Percentiles rank a stretch among this genome's conserved stretches.
These are phyloP conservation scores for Eimeria tenella DNA, from an alignment of 169 alveolate species.

Conservation along the genomic window DNA sequence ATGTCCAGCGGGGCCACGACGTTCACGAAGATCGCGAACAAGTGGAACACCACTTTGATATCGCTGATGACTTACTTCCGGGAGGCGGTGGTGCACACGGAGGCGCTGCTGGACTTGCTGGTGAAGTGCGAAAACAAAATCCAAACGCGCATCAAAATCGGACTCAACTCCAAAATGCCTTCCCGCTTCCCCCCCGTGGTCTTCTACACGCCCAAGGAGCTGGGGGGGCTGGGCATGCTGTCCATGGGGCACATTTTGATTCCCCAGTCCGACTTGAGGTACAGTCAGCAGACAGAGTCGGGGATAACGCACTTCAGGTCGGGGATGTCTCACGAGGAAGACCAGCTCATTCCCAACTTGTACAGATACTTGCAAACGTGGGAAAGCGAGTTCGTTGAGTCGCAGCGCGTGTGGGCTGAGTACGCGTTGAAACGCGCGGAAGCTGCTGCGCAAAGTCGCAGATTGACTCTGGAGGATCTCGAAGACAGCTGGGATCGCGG, in stretches of 20 bases:
- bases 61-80: slow-evolving; percentile 99
- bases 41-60: slow-evolving; percentile 99
- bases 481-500: slow-evolving; percentile 99
- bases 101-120: slow-evolving; percentile 97
- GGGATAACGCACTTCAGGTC: slow-evolving; percentile 99
- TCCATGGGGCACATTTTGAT: slow-evolving; percentile 99
- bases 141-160: slow-evolving; percentile 99
- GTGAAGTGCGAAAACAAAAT: slow-evolving; percentile 94
- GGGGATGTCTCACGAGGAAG: slow-evolving; percentile 99
- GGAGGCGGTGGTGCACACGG: slow-evolving; percentile 99
- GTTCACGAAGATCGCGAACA: slow-evolving; percentile 99
- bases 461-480: slow-evolving; percentile 99
- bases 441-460: slow-evolving; percentile 98
- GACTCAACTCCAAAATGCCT: slow-evolving; percentile 99
- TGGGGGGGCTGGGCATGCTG: slow-evolving; percentile 99
- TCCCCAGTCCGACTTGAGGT: slow-evolving; percentile 99
- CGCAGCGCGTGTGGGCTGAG: slow-evolving; percentile 99
- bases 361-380: slow-evolving; percentile 98
- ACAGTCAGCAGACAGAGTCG: slow-evolving; percentile 97
- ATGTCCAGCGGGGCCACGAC: slow-evolving; percentile 99
- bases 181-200: slow-evolving; percentile 99
- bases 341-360: slow-evolving; percentile 99
- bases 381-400: slow-evolving; percentile 99
- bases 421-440: slow-evolving; percentile 99
- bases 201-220: slow-evolving; percentile 98